Percentiles rank a stretch among this genome's conserved stretches.
These are phyloP conservation scores for Erigeron canadensis DNA, from an alignment of 129 eudicot genomes.

Conservation along the genomic window DNA sequence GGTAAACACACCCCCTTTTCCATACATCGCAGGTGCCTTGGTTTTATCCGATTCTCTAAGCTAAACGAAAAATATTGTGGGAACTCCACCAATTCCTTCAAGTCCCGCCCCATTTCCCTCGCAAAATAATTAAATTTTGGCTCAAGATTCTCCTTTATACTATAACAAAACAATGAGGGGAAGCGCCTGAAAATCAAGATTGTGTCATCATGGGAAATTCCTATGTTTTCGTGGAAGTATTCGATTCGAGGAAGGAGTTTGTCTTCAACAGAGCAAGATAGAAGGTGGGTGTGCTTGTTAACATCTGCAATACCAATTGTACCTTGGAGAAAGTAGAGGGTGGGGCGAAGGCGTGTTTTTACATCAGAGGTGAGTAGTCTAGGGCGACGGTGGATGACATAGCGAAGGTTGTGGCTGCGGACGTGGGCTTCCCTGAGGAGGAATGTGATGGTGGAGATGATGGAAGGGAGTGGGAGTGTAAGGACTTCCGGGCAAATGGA, in stretches of 20 bases:
- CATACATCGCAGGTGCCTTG: conserved; percentile 61
- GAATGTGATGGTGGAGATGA: conserved; percentile 64
- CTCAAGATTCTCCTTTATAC: conserved; percentile 73
- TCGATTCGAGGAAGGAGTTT: conserved; percentile 70
- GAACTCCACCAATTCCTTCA: conserved; percentile 68
- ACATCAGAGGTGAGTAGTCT: conserved; percentile 65
- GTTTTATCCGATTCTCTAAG: conserved; percentile 79
- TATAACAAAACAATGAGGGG: conserved; percentile 77
- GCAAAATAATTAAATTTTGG: conserved; percentile 76
- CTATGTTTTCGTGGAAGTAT: conserved; percentile 55
- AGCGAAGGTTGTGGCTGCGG: conserved; percentile 45
- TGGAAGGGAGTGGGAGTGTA: conserved; percentile 39
- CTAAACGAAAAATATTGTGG: conserved; percentile 90
- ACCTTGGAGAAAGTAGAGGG: conserved; percentile 81
- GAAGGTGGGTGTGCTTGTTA: conserved; percentile 47
- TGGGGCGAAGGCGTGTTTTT: conserved; percentile 67
- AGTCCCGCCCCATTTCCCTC: conserved; percentile 80
- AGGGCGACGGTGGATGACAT: conserved; percentile 79
- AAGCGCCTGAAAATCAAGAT: conserved; percentile 63
- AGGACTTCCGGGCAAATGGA: conserved; percentile 73
- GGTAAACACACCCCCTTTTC: conserved; percentile 73
- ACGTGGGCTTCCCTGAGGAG: conserved; percentile 87
- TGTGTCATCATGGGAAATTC: conserved; percentile 56
- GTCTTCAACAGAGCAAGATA: conserved; percentile 72
- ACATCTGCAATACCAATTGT: conserved; percentile 62